Base-by-base conservation (phyloP, 805 yeast genomes). In the Sugiyamaella lignohabitans region DNA sequence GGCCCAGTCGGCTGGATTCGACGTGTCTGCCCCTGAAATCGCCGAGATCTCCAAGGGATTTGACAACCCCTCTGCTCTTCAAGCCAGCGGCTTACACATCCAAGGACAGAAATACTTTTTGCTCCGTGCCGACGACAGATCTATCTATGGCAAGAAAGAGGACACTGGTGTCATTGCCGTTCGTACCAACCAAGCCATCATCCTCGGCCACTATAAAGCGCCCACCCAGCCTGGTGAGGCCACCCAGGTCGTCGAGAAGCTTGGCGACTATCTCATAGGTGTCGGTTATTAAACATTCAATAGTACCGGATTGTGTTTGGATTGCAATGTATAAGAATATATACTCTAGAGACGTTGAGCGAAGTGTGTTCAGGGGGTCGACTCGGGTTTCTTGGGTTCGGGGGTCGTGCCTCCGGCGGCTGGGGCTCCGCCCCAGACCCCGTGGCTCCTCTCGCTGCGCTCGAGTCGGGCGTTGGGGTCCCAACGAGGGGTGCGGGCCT, bases 201-300 rank as follows among this genome's bases (percentile, higher is more conserved):
- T 93, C 62, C 70, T 93, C 58, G 96, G 93, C n/a, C 98, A 93
- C 67, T 93, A 93, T 64, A 93, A 95, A 14, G 78, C 85, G 10
- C 55, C 61, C 22, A 84, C 86, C 40, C 91, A 82, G 66, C 87
- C 98, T 27, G 96, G 95, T 58, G 96, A 87, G 64, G 98, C 98
- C 45, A 85, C 97, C 50, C 79, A 84, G 60, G 85, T 89, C 53
- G 96, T 91, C 48, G 98, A 93, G 68, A 91, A 87, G 62, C 76
- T 93, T 72, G 98, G 95, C 40, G 98, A 93, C 65, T 89, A 93
- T 63, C 76, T 93, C 69, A 87, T 91, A 64, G 73, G 87, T 60
- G 91, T 84, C 46, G 85, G 87, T 49, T 89, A 86, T 68, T 91
- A 74, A 56, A 39, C 20, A 10, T 5, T 16, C 38, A 6, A 27